These are phyloP conservation scores for Alternaria hordeiaustralica DNA, from an alignment of 2,329 filamentous ascomycete genomes.

Conservation along the genomic window DNA sequence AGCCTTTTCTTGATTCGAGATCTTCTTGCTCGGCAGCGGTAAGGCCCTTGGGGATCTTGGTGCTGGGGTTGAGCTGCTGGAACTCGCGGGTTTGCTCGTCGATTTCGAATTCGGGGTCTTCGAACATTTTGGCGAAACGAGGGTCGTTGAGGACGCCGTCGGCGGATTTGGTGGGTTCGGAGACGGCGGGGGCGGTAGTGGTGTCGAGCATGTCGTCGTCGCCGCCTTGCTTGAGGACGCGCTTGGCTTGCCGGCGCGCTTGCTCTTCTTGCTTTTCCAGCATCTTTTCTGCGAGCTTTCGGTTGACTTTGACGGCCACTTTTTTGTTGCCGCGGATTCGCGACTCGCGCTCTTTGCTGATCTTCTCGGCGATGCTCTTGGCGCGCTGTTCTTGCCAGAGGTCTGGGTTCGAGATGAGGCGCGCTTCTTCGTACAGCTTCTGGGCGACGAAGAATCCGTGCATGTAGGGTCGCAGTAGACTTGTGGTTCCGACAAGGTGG, in stretches of 20 bases:
- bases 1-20: conserved; percentile 52
- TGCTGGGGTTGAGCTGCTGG: conserved; percentile 86
- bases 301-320: conserved; percentile 88
- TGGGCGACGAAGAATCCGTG: conserved; percentile 98
- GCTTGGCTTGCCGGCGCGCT: conserved; percentile 54
- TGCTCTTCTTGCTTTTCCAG: conserved; percentile 73
- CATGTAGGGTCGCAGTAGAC: conserved; percentile 93
- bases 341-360: conserved; percentile 95
- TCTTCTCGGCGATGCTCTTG: conserved; percentile 91
- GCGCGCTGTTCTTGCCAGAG: conserved; percentile 90
- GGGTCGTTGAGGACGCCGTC: conserved; percentile 73
- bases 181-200: conserved; percentile 25
- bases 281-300: conserved; percentile 69
- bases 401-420: conserved; percentile 91
- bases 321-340: conserved; percentile 95
- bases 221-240: conserved; percentile 64
- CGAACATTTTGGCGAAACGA: conserved; percentile 87
- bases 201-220: conserved; percentile 56
- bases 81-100: conserved; percentile 91
- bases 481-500: conserved; percentile 89
- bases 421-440: conserved; percentile 92
- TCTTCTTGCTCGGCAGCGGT: conserved; percentile 67
- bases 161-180: conserved; percentile 59
- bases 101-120: conserved; percentile 90
- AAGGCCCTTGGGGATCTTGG: conserved; percentile 62